Conservation (phyloP, 768 basidiomycete species). For the Lactifluus hygrophoroides region DNA sequence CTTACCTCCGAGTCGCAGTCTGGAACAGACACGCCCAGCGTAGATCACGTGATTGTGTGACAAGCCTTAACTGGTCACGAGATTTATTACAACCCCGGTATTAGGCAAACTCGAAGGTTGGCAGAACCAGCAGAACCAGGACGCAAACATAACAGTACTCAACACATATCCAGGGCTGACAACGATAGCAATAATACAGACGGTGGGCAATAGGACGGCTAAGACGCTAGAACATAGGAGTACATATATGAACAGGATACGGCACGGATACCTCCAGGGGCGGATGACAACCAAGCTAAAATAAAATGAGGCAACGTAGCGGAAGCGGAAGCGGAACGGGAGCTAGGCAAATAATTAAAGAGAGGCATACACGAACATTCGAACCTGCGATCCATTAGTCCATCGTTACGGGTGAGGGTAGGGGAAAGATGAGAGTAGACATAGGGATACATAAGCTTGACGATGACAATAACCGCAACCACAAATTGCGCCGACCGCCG, state of each 20-base stretch:
- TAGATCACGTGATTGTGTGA: neutral
- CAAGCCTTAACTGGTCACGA: too few species aligned
- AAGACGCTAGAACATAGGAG: slow-evolving; percentile 10
- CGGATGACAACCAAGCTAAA: neutral
- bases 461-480: neutral
- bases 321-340: neutral
- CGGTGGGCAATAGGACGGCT: neutral
- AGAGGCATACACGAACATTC: neutral
- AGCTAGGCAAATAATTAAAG: neutral
- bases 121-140: too few species aligned
- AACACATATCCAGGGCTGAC: neutral
- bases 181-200: slow-evolving; percentile 11
- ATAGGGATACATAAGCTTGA: slow-evolving; percentile 13
- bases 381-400: slow-evolving; percentile 1
- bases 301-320: too few species aligned
- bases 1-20: too few species aligned
- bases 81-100: too few species aligned
- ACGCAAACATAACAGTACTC: neutral
- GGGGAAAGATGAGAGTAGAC: neutral
- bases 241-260: slow-evolving; percentile 5
- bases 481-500: neutral
- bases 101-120: neutral
- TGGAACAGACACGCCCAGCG: too few species aligned
- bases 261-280: neutral
- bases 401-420: neutral